A percentile compares a stretch with the other conserved stretches of the same genome.
Evolutionary conservation across 306 rosid genomes (phyloP).

Genomic region (Rosa multiflora): DNA sequence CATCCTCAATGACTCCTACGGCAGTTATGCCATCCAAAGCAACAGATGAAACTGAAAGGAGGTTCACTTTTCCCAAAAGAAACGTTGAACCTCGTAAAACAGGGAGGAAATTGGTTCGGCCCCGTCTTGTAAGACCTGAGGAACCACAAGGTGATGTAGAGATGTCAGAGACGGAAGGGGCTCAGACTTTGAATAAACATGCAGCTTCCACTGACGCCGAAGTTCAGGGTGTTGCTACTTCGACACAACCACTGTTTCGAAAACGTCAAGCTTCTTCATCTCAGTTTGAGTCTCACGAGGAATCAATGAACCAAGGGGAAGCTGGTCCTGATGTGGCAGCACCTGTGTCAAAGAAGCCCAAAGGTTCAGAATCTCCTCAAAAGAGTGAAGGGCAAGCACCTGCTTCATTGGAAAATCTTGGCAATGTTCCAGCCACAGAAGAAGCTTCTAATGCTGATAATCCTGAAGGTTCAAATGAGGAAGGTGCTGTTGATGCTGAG

Average conservation of each 20-base stretch:
- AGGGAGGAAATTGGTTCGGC: slow-evolving; percentile 76
- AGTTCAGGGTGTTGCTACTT: slow-evolving; percentile 35
- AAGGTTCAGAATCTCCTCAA: slow-evolving; percentile 58
- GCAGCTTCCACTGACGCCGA: slow-evolving; percentile 54
- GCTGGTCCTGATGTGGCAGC: slow-evolving; percentile 48
- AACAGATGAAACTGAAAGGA: slow-evolving; percentile 67
- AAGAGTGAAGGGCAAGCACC: slow-evolving; percentile 55
- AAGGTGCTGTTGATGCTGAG: slow-evolving; percentile 45
- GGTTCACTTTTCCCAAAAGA: slow-evolving; percentile 35
- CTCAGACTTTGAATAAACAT: slow-evolving; percentile 37
- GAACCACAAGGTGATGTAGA: slow-evolving; percentile 76
- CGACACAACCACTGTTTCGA: slow-evolving; percentile 52
- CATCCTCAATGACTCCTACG: slow-evolving; percentile 33
- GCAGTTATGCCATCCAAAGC: slow-evolving; percentile 55
- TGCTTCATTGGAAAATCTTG: slow-evolving; percentile 42
- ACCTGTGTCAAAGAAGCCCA: slow-evolving; percentile 62
- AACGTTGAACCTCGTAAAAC: slow-evolving; percentile 61
- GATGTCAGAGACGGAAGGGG: slow-evolving; percentile 71
- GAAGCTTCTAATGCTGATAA: slow-evolving; percentile 60
- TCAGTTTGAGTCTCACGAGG: slow-evolving; percentile 64
- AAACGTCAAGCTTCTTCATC: slow-evolving; percentile 76
- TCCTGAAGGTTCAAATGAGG: slow-evolving; percentile 64
- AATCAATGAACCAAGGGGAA: slow-evolving; percentile 46
- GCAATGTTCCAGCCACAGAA: slow-evolving; percentile 44
- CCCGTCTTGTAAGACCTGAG: slow-evolving; percentile 60